phyloP scores from a whole-genome alignment of 164 flowering plant species.

The Paratinospora sagittata region DNA sequence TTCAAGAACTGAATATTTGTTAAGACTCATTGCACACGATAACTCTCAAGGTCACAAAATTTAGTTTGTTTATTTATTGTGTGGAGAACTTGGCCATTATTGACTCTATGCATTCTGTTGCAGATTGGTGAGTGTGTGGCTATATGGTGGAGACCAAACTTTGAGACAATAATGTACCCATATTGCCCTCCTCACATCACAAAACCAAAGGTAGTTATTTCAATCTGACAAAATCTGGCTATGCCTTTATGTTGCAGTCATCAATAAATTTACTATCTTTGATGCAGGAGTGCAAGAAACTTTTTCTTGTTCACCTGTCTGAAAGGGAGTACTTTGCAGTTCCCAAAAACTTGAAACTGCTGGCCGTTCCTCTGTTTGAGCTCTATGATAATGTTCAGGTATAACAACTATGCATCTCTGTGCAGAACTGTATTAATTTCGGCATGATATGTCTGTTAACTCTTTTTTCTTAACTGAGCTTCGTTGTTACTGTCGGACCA shows the following conservation, averaged over 20 bases:
- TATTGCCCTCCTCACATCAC: slow-evolving; percentile 98
- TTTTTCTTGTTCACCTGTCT: slow-evolving; percentile 85
- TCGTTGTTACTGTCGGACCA: too few species aligned
- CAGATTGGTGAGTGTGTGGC: slow-evolving; percentile 99
- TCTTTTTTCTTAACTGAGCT: background rate
- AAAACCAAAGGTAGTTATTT: slow-evolving; percentile 71
- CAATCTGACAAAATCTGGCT: background rate
- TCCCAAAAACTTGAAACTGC: slow-evolving; percentile 88
- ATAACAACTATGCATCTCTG: slow-evolving; percentile 6
- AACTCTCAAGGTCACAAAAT: background rate
- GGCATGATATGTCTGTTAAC: background rate
- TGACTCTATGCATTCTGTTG: slow-evolving; percentile 13
- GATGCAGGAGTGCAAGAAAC: slow-evolving; percentile 91
- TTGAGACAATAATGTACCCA: slow-evolving; percentile 92
- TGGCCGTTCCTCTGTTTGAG: slow-evolving; percentile 94
- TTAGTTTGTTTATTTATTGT: background rate
- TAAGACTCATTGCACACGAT: background rate
- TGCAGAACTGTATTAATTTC: background rate
- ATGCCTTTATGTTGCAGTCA: background rate
- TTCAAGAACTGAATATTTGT: background rate
- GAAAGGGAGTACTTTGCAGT: slow-evolving; percentile 97
- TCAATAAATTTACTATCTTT: background rate
- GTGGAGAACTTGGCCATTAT: background rate
- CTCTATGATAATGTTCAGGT: slow-evolving; percentile 99
- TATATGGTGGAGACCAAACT: slow-evolving; percentile 99